Conservation (phyloP, 2,329 filamentous ascomycete species). For the Triangularia setosa region DNA sequence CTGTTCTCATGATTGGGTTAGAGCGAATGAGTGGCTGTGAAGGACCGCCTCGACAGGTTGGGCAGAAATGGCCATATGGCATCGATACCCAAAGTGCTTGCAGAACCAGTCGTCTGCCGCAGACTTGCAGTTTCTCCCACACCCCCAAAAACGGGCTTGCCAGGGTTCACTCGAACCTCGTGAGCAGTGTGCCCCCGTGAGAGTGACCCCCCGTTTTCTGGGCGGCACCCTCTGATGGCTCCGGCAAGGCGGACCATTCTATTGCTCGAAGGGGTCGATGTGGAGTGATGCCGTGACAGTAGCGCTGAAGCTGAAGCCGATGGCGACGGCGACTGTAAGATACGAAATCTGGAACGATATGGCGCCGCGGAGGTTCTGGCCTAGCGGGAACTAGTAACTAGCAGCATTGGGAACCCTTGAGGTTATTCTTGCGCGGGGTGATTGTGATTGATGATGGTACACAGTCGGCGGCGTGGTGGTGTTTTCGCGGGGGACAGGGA, state of each 20-base stretch:
- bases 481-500: background rate
- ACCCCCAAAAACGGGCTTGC: conserved; percentile 15
- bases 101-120: conserved; percentile 23
- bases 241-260: conserved; percentile 7
- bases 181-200: conserved; percentile 20
- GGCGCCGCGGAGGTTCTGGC: background rate
- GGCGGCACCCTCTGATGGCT: conserved; percentile 1
- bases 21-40: conserved; percentile 30
- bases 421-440: background rate
- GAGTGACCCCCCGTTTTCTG: conserved; percentile 8
- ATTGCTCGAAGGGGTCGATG: conserved; percentile 8
- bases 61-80: conserved; percentile 31
- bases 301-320: background rate
- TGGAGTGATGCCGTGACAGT: conserved; percentile 12
- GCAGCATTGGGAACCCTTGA: background rate
- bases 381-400: background rate
- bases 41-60: conserved; percentile 28
- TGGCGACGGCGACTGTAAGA: background rate
- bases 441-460: background rate
- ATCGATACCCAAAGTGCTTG: conserved; percentile 31
- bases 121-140: conserved; percentile 23
- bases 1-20: conserved; percentile 23
- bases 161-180: conserved; percentile 21
- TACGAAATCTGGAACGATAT: background rate
- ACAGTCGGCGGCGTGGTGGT: background rate